Percentiles rank a stretch among this genome's conserved stretches.
Conservation (phyloP, 345 rosid genomes). For the Gossypium herbaceum region DNA sequence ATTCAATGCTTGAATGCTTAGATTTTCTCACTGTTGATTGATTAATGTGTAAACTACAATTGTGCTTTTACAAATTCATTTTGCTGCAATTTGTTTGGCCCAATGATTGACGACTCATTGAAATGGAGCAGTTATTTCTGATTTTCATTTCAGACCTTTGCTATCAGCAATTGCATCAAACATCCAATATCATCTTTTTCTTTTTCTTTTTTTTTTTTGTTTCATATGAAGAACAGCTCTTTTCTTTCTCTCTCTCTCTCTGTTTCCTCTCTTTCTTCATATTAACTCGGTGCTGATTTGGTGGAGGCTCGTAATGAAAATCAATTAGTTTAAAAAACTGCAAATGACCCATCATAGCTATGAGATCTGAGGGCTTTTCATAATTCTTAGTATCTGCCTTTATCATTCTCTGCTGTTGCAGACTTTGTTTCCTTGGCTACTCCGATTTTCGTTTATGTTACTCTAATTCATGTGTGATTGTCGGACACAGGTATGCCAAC, state of each 20-base stretch:
- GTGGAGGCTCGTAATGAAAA: conserved; percentile 14
- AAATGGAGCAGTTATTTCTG: conserved; percentile 13
- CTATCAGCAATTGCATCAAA: conserved; percentile 15
- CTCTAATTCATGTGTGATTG: background rate
- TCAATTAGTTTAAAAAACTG: background rate
- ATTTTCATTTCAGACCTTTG: conserved; percentile 12
- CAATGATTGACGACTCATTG: conserved; percentile 24
- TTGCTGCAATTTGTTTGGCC: conserved; percentile 2
- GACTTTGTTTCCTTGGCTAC: background rate
- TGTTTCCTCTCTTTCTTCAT: background rate
- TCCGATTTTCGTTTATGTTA: background rate
- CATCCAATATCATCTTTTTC: background rate
- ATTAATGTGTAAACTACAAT: background rate
- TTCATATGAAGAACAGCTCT: background rate
- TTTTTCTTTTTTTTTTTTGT: background rate
- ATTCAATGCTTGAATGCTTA: no score
- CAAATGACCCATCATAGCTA: conserved; percentile 21
- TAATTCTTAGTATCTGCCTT: background rate
- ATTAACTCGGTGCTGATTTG: background rate
- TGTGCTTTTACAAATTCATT: background rate
- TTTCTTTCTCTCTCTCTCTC: background rate
- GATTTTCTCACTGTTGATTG: background rate
- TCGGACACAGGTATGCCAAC: background rate
- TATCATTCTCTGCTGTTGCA: background rate
- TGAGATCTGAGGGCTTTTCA: conserved; percentile 29